Base-by-base conservation (phyloP, 2,329 filamentous ascomycete genomes). In the Claviceps quebecensis region DNA sequence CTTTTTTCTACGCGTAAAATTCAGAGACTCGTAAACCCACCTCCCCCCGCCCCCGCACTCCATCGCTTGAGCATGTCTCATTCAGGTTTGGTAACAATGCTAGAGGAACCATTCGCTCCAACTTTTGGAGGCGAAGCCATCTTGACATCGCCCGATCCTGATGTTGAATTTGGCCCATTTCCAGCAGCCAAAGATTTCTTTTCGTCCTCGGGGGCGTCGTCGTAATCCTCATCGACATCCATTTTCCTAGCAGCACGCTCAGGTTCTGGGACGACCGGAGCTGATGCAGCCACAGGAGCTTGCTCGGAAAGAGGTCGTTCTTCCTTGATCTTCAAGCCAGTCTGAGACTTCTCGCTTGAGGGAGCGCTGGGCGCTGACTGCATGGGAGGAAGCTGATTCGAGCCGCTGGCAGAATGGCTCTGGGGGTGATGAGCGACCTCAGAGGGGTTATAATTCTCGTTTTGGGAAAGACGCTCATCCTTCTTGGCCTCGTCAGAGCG, bases 171-270 rank as follows among this genome's bases (percentile, higher is more conserved):
- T 8, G 72, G 68, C 5, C 67, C 57, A 67, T 76, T 69, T 14
- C 68, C 63, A 1, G 69, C 64, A 16, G 66, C 61, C 2, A 61
- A 65, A 1, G 65, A 64, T 64, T 84, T 84, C 70, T 84, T 83
- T 52, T 93, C 85, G 54, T 96, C 91, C 57, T 95, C 90, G 4
- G 81, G 87, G 52, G 90, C 91, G 61, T 97, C 91, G 65, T 97
- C 91, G 61, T 98, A 97, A 65, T 97, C 86, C 65, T 98, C 93
- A 59, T 98, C 90, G 19, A 97, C 87, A 6, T 97, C 91, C 81
- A 98, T 94, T 68, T 95, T 95, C 22, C 93, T 78, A 19, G 89
- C 88, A 37, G 93, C 89, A 50, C 81, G 72, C 65, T 86, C 81
- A 9, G 89, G 87, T 69, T 97, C 91, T 53, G 82, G 83, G 17